Conservation (phyloP, 345 rosid species). For the Clarkia xantiana region DNA sequence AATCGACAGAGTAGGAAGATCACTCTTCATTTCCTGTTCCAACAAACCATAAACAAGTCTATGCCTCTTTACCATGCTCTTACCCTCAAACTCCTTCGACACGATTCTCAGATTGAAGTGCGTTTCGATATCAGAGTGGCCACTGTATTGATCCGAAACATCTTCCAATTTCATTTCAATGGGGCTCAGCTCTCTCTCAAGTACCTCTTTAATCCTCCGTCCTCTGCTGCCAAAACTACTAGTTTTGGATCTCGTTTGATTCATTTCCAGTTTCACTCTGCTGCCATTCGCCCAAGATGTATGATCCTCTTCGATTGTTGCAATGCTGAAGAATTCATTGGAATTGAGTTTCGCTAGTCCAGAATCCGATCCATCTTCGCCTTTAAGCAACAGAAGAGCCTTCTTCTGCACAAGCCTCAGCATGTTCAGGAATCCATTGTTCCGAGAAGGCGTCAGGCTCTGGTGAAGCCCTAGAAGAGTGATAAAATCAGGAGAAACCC, state of each 20-base stretch:
- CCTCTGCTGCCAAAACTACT: slow-evolving; percentile 25
- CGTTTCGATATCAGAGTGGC: slow-evolving; percentile 81
- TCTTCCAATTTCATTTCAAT: slow-evolving; percentile 57
- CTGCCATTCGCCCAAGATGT: too few relatives aligned
- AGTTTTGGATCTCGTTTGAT: too few relatives aligned
- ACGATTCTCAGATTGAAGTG: slow-evolving; percentile 77
- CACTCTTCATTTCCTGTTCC: slow-evolving; percentile 64
- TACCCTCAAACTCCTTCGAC: slow-evolving; percentile 69
- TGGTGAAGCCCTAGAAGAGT: slow-evolving; percentile 73
- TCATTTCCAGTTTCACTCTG: too few relatives aligned
- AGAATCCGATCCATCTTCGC: slow-evolving; percentile 6
- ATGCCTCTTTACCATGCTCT: slow-evolving; percentile 83
- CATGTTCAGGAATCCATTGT: slow-evolving; percentile 90
- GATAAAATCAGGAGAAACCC: slow-evolving; percentile 66
- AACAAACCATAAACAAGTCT: slow-evolving; percentile 54
- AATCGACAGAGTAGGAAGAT: slow-evolving; percentile 73
- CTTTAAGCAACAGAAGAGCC: slow-evolving; percentile 37
- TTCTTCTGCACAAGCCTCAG: slow-evolving; percentile 84
- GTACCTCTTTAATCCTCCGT: slow-evolving; percentile 48
- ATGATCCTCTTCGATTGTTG: too few relatives aligned
- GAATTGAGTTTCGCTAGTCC: too few relatives aligned
- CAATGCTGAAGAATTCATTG: too few relatives aligned
- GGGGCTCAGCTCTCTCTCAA: slow-evolving; percentile 56
- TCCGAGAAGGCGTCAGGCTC: slow-evolving; percentile 75
- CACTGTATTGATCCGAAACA: slow-evolving; percentile 83